phyloP scores from a whole-genome alignment of 1,284 basidiomycete species.

The Sutorius eximius region DNA sequence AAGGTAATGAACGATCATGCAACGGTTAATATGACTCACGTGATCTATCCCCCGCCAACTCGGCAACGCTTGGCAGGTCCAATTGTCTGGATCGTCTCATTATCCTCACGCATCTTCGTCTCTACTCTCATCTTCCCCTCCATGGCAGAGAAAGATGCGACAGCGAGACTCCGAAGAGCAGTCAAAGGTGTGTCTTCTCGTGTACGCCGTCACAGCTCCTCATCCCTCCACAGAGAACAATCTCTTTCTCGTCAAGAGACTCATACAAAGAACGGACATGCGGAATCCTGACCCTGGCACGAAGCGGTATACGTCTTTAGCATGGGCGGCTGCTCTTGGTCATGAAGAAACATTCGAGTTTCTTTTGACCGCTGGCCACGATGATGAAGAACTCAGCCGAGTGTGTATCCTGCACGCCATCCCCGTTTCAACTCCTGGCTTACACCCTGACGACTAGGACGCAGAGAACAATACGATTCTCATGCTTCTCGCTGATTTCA shows the following conservation, averaged over 20 bases:
- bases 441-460: constrained; percentile 54
- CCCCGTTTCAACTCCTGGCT: constrained; percentile 9
- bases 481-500: constrained; percentile 80
- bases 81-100: constrained; percentile 31
- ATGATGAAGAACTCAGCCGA: constrained; percentile 86
- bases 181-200: constrained; percentile 60
- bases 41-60: constrained; percentile 22
- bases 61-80: constrained; percentile 11
- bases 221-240: constrained; percentile 72
- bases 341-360: constrained; percentile 90
- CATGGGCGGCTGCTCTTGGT: constrained; percentile 84
- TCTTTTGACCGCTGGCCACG: constrained; percentile 79
- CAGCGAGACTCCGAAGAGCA: constrained; percentile 71
- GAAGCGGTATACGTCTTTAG: constrained; percentile 79
- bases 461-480: constrained; percentile 88
- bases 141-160: constrained; percentile 82
- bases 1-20: not conserved
- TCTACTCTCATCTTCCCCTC: constrained; percentile 19
- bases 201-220: constrained; percentile 10
- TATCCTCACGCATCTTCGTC: constrained; percentile 25
- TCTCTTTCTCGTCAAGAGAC: constrained; percentile 82
- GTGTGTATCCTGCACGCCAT: constrained; percentile 47
- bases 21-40: constrained; percentile 22
- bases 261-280: constrained; percentile 80
- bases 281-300: constrained; percentile 80